Evolutionary conservation across 306 rosid species (phyloP), one percentile per base, ranked within the genome.

Genomic region (Arachis stenosperma): DNA sequence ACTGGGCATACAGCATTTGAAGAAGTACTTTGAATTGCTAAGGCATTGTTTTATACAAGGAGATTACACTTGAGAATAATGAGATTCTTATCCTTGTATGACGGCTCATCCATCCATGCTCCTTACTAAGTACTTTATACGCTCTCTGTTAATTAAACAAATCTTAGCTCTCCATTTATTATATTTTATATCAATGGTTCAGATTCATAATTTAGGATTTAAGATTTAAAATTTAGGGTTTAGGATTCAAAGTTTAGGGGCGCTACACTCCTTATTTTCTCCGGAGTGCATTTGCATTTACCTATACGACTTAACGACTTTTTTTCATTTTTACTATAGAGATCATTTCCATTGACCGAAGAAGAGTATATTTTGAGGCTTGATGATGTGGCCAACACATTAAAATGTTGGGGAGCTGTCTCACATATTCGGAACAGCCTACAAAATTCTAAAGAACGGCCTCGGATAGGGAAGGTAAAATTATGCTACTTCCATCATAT

Each of bases 371-470:
- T 94, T 70, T 33, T 86, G 88, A 90, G 98, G 86, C 98, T 94
- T 33, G 97, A 94, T 69, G 92, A 90, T 46, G 88, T 94, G 73
- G 97, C 97, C 40, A 91, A 94, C 85, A 84, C 84, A 27, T 84
- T 94, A 77, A 94, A 84, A 78, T 94, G 97, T 75, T 94, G 97
- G 98, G 98, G 98, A 81, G 98, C 98, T 78, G 98, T 94, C 74
- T 88, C 98, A n/a, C 97, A 94, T 75, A 88, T 94, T 73, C 84
- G 96, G 63, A 94, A 80, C 88, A 94, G 98, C 87, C 86, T 91
- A 41, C 88, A 82, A 22, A 89, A 88, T 41, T 80, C 80, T 47
- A 94, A 91, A 85, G 97, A 94, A 65, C 83, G 95, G 56, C 98
- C 98, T 69, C 90, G 98, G 74, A 94, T 94, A 69, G 98, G 98